A percentile compares a stretch with the other conserved stretches of the same genome.
These are phyloP conservation scores for Wickerhamiella hasegawae DNA, from an alignment of 805 yeast species.

Conservation along the genomic window DNA sequence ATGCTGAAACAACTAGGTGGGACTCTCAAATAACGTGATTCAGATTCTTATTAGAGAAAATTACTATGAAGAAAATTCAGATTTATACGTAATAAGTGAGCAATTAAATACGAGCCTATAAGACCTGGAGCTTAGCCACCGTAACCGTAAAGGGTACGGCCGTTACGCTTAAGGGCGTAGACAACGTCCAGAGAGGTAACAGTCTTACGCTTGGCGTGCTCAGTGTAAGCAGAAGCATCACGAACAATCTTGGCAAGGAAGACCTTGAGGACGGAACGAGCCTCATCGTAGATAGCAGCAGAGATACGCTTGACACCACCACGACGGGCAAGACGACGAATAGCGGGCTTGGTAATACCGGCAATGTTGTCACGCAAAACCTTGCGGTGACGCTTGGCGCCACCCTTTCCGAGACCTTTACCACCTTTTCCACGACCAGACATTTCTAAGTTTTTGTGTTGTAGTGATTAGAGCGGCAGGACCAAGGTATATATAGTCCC, in stretches of 20 bases:
- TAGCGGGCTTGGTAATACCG: slow-evolving; percentile 99
- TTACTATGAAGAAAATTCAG: no score
- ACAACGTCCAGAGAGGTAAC: slow-evolving; percentile 98
- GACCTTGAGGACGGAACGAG: slow-evolving; percentile 89
- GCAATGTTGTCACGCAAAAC: slow-evolving; percentile 98
- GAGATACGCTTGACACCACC: slow-evolving; percentile 99
- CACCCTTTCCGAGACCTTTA: slow-evolving; percentile 99
- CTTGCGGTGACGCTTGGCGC: slow-evolving; percentile 99
- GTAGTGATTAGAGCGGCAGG: not conserved
- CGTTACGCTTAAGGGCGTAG: slow-evolving; percentile 99
- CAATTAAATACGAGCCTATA: no score
- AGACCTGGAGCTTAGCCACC: no score
- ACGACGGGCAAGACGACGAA: slow-evolving; percentile 99
- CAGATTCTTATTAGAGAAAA: no score
- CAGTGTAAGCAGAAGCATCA: slow-evolving; percentile 98
- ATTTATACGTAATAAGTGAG: no score
- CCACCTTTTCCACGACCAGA: slow-evolving; percentile 99
- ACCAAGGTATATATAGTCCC: no score
- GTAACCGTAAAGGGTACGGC: slow-evolving; percentile 99
- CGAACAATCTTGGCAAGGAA: slow-evolving; percentile 95
- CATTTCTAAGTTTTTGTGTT: slow-evolving; percentile 34
- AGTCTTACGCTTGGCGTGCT: slow-evolving; percentile 99
- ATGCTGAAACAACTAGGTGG: no score
- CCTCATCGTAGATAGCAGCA: slow-evolving; percentile 96
- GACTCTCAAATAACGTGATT: no score